Conservation (phyloP, 805 yeast species). For the Lipomyces anomalus region DNA sequence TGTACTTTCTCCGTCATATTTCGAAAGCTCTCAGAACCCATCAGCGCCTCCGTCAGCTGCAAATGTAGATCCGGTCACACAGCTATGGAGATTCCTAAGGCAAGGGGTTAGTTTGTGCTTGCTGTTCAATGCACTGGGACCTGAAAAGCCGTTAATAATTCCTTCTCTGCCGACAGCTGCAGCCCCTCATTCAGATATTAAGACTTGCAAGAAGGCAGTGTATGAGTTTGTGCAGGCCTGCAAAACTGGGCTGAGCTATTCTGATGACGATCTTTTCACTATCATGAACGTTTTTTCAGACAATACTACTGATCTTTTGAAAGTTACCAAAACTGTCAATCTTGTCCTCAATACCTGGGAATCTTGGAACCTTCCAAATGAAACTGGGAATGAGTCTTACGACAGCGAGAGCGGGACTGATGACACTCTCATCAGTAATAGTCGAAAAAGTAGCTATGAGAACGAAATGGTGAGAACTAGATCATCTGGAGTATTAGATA, state of each 20-base stretch:
- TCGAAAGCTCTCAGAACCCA: slow-evolving; percentile 49
- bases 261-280: slow-evolving; percentile 77
- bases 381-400: background rate
- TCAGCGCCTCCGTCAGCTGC: slow-evolving; percentile 66
- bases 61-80: slow-evolving; percentile 86
- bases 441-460: background rate
- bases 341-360: slow-evolving; percentile 49
- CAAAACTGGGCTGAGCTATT: slow-evolving; percentile 60
- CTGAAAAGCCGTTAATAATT: slow-evolving; percentile 1
- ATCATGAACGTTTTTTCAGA: slow-evolving; percentile 85
- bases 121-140: slow-evolving; percentile 59
- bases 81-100: slow-evolving; percentile 79
- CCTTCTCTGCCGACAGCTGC: slow-evolving; percentile 31
- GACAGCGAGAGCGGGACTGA: background rate
- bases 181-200: slow-evolving; percentile 67
- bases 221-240: slow-evolving; percentile 88
- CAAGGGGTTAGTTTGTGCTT: slow-evolving; percentile 90
- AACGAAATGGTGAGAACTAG: background rate
- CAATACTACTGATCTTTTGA: slow-evolving; percentile 68
- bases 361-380: slow-evolving; percentile 6
- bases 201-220: slow-evolving; percentile 79
- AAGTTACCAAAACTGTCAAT: slow-evolving; percentile 67
- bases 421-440: no score
- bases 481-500: slow-evolving; percentile 34
- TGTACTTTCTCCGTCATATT: slow-evolving; percentile 36